Evolutionary conservation across 306 rosid species (phyloP).

Genomic region (Corylus americana): DNA sequence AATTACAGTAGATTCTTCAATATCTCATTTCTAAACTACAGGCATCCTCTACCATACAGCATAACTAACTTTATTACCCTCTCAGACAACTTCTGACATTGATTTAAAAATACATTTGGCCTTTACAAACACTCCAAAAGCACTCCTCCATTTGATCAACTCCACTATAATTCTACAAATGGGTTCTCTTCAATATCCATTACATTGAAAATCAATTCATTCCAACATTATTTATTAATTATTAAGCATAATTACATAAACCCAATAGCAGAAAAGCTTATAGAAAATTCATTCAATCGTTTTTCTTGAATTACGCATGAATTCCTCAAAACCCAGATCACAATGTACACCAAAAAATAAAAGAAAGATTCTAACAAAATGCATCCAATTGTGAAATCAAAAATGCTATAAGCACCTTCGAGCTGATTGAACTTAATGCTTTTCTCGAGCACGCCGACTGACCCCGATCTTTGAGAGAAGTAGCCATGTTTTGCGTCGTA

Average conservation of each 20-base stretch:
- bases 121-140: not conserved
- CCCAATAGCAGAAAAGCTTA: not conserved
- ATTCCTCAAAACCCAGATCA: not conserved
- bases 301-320: not conserved
- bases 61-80: not conserved
- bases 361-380: not conserved
- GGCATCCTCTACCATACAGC: not conserved
- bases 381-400: not conserved
- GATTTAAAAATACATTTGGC: not conserved
- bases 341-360: not conserved
- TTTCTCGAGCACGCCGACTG: constrained; percentile 77
- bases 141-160: not conserved
- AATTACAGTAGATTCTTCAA: not conserved
- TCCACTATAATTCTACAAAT: not conserved
- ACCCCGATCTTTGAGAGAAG: constrained; percentile 69
- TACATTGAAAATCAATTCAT: not conserved
- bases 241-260: not conserved
- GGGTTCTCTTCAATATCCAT: not conserved
- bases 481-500: constrained; percentile 82
- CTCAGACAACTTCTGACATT: not conserved
- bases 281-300: not conserved
- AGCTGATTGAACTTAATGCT: constrained; percentile 73
- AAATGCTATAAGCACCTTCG: constrained; percentile 41
- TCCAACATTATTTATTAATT: not conserved
- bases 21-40: not conserved